These are phyloP conservation scores for Sicyos edulis DNA, from an alignment of 306 rosid genomes.

Conservation along the genomic window DNA sequence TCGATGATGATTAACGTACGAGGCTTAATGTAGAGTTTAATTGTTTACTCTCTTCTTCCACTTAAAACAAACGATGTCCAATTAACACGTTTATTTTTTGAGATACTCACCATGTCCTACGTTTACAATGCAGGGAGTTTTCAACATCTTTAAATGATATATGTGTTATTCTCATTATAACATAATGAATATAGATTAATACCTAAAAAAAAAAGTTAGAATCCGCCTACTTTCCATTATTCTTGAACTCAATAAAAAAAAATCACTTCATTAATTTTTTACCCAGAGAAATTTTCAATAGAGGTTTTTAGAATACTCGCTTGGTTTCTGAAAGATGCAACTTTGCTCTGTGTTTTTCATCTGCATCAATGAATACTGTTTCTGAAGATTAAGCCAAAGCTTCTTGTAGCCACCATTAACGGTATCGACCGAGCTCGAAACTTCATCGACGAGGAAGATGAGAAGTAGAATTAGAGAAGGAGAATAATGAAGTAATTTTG, in stretches of 20 bases:
- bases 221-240: no score
- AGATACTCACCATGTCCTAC: no score
- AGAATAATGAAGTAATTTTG: constrained; percentile 20
- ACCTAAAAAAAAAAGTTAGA: no score
- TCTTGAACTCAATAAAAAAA: neutral
- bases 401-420: constrained; percentile 28
- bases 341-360: neutral
- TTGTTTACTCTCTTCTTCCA: no score
- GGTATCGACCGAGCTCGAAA: constrained; percentile 35
- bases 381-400: constrained; percentile 32
- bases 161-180: no score
- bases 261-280: neutral
- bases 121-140: no score
- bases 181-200: no score
- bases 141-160: no score
- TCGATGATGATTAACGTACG: no score
- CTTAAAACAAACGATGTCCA: no score
- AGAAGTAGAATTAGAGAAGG: constrained; percentile 23
- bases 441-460: constrained; percentile 21
- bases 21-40: no score
- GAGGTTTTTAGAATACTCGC: constrained; percentile 35
- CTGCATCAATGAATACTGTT: constrained; percentile 26
- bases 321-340: constrained; percentile 35
- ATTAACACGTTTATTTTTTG: no score
- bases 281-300: neutral